Evolutionary conservation across 441 rosid species (phyloP), one percentile per base, ranked within the genome.

Genomic region (Corymbia calophylla): DNA sequence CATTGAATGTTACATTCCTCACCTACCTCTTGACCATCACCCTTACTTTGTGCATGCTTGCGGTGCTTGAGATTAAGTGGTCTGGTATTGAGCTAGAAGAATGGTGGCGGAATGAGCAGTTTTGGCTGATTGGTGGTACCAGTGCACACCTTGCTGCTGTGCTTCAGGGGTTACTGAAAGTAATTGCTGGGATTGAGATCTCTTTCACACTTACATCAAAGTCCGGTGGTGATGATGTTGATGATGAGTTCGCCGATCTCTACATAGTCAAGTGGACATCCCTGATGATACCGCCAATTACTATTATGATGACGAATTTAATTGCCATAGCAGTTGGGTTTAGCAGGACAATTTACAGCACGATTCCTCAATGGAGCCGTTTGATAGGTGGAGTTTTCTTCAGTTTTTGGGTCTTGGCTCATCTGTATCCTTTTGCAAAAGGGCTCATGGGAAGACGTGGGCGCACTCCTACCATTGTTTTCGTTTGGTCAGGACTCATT

Each of bases 401-500:
- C 92, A 97, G 99, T 91, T 96, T 97, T 91, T 97, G 99, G 99
- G 99, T 96, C 3, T 91, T 97, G 94, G 98, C 97, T 89, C 99
- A 97, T 94, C 95, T 97, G 77, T 97, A 97, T 87, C 99, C 99
- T 6, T 97, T 97, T 4, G 99, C 98, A 2, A 97, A 97, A 92
- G 99, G 99, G 25, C 95, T 97, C 13, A 97, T 96, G 99, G 99
- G 99, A 91, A 93, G 99, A 94, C 92, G 99, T 90, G 99, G 99
- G 87, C 95, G 96, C 88, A 97, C 99, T 6, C 99, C 99, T 5
- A 97, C 99, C 95, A 95, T 97, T 90, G 99, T 97, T 89, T 97
- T 93, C 91, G 99, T 97, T 29, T 97, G 99, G 99, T 96, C 99
- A 11, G 99, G 99, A 88, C 96, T 97, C 80, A 91, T 96, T 53